Percentiles rank a stretch among this genome's conserved stretches.
Evolutionary conservation across 2,329 filamentous ascomycete species (phyloP).

Genomic region (Alternaria viburni): DNA sequence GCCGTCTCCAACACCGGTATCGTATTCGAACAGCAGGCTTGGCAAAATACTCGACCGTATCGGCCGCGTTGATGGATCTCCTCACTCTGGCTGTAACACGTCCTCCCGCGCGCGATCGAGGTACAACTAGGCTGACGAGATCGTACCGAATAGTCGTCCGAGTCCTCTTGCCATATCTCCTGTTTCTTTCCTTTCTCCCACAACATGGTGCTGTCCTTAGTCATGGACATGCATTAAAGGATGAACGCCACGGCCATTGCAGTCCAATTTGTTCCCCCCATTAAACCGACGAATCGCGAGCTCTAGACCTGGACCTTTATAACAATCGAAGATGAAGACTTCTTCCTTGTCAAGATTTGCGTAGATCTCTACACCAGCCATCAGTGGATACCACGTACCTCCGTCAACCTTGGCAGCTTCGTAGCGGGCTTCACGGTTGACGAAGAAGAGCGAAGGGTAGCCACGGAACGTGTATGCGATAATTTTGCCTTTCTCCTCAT

Average conservation of each 20-base stretch:
- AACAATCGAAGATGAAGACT: fast-evolving
- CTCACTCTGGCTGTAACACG: not conserved
- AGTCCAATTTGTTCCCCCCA: no score
- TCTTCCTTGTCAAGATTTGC: fast-evolving
- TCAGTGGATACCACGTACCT: not conserved
- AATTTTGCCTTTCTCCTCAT: not conserved
- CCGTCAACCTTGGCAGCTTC: not conserved
- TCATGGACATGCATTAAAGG: no score
- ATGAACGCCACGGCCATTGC: no score
- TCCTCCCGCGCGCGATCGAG: not conserved
- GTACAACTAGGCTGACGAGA: no score
- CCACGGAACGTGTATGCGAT: fast-evolving
- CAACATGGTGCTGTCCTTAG: no score
- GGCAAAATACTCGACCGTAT: fast-evolving
- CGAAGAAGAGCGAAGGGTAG: not conserved
- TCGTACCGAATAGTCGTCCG: not conserved
- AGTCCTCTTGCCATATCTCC: not conserved
- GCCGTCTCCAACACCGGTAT: not conserved
- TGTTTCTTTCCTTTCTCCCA: no score
- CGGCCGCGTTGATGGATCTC: fast-evolving
- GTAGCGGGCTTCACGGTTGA: not conserved
- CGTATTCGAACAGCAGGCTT: not conserved
- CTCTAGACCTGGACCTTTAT: not conserved
- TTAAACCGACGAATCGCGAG: no score
- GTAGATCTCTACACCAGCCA: not conserved